Evolutionary conservation across 225 moss, liverwort and hornwort genomes (phyloP).

Genomic region (Sphagnum tenellum): DNA sequence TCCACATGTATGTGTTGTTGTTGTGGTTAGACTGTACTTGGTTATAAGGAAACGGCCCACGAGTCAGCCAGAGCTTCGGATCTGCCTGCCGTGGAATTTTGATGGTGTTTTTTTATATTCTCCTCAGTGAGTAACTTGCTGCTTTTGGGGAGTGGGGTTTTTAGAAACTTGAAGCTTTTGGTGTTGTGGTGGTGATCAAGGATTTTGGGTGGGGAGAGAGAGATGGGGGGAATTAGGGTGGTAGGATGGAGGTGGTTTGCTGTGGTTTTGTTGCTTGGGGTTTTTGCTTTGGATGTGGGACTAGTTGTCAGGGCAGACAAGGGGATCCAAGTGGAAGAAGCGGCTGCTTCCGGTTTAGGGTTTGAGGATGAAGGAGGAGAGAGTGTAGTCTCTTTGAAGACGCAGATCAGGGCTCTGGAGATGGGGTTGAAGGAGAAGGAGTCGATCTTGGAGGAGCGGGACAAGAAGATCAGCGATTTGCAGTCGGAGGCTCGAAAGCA

Average conservation of each 20-base stretch:
- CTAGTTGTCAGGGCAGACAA: not conserved
- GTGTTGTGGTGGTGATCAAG: no score
- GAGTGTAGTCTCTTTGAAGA: constrained; percentile 5
- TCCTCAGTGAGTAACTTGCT: no score
- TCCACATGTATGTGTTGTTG: no score
- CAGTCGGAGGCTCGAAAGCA: constrained; percentile 23
- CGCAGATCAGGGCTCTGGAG: constrained; percentile 19
- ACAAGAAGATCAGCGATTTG: constrained; percentile 40
- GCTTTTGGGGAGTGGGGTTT: no score
- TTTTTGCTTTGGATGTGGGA: not conserved
- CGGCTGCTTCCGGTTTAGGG: constrained; percentile 18
- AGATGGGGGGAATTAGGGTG: not conserved
- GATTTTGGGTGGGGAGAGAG: no score
- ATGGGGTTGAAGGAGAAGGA: constrained; percentile 29
- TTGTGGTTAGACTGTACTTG: no score
- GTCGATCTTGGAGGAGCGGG: constrained; percentile 27
- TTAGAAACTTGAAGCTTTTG: no score
- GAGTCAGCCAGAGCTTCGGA: no score
- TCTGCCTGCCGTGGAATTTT: no score
- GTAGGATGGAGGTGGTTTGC: not conserved
- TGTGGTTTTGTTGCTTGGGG: not conserved
- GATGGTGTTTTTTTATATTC: no score
- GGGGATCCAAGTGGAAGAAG: constrained; percentile 30
- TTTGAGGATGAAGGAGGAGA: constrained; percentile 12
- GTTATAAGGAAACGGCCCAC: no score